A percentile compares a stretch with the other conserved stretches of the same genome.
Evolutionary conservation across 495 filamentous ascomycete species (phyloP).

Genomic region (Bacidia gigantensis): DNA sequence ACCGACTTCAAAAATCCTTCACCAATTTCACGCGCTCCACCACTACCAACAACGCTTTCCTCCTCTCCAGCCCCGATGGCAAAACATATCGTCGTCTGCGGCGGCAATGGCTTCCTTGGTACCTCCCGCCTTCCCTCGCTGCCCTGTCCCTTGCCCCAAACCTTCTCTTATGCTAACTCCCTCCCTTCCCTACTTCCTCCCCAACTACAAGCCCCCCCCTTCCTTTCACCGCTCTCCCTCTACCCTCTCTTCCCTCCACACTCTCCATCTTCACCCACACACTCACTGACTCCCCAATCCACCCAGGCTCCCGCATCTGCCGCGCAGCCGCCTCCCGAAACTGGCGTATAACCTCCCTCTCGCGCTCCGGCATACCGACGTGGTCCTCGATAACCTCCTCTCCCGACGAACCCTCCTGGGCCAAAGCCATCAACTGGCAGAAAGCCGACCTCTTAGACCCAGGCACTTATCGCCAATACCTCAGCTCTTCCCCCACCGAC

Average conservation of each 20-base stretch:
- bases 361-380: slow-evolving; percentile 75
- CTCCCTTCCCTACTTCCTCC: slow-evolving; percentile 8
- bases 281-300: too few species aligned
- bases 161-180: neutral
- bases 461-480: slow-evolving; percentile 53
- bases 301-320: slow-evolving; percentile 69
- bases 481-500: too few species aligned
- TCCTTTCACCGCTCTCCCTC: slow-evolving; percentile 4
- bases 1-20: neutral
- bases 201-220: neutral
- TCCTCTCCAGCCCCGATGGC: slow-evolving; percentile 5
- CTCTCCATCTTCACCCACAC: too few species aligned
- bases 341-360: slow-evolving; percentile 83
- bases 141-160: neutral
- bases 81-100: slow-evolving; percentile 64
- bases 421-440: slow-evolving; percentile 69
- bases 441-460: slow-evolving; percentile 78
- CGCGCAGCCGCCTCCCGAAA: slow-evolving; percentile 67
- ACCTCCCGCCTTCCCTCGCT: too few species aligned
- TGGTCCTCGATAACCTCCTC: slow-evolving; percentile 74
- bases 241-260: slow-evolving; percentile 5
- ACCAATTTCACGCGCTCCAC: too few species aligned
- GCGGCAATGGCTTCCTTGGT: slow-evolving; percentile 89
- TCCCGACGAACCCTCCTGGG: slow-evolving; percentile 60
- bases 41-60: neutral